phyloP scores from a whole-genome alignment of 805 yeast genomes.

The Myxozyma kluyveri region DNA sequence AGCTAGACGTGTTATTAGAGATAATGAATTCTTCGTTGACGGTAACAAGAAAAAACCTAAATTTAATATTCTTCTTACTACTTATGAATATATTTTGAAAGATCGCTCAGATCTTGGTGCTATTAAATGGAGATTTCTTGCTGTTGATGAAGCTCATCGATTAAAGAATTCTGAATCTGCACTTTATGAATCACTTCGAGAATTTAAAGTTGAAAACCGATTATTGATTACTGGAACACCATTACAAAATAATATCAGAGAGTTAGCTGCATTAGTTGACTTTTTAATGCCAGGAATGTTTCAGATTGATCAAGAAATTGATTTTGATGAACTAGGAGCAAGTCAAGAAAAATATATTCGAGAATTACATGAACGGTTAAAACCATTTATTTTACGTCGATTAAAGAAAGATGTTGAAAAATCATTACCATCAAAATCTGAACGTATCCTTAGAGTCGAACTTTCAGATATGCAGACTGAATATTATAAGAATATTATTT shows the following conservation, averaged over 20 bases:
- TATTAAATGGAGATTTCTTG: conserved; percentile 91
- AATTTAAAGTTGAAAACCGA: conserved; percentile 79
- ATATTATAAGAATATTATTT: conserved; percentile 88
- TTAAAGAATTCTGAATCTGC: conserved; percentile 92
- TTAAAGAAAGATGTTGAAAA: conserved; percentile 97
- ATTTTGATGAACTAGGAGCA: conserved; percentile 82
- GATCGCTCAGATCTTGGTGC: conserved; percentile 78
- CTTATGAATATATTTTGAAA: conserved; percentile 93
- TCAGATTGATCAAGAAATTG: conserved; percentile 88
- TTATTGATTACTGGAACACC: conserved; percentile 97
- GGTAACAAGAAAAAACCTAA: conserved; percentile 67
- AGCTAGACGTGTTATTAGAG: conserved; percentile 77
- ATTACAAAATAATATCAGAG: conserved; percentile 90
- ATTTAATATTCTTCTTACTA: conserved; percentile 87
- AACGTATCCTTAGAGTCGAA: conserved; percentile 91
- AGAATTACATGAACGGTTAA: conserved; percentile 75
- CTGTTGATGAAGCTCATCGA: conserved; percentile 98
- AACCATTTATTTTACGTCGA: conserved; percentile 89
- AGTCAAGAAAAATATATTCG: conserved; percentile 87
- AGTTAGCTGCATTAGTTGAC: conserved; percentile 89
- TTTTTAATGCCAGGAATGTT: conserved; percentile 95
- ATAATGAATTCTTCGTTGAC: conserved; percentile 71
- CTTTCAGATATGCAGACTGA: conserved; percentile 92
- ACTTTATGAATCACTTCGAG: conserved; percentile 78
- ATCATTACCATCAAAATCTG: conserved; percentile 92